Conservation (phyloP, 306 rosid species). For the Vigna mungo region DNA sequence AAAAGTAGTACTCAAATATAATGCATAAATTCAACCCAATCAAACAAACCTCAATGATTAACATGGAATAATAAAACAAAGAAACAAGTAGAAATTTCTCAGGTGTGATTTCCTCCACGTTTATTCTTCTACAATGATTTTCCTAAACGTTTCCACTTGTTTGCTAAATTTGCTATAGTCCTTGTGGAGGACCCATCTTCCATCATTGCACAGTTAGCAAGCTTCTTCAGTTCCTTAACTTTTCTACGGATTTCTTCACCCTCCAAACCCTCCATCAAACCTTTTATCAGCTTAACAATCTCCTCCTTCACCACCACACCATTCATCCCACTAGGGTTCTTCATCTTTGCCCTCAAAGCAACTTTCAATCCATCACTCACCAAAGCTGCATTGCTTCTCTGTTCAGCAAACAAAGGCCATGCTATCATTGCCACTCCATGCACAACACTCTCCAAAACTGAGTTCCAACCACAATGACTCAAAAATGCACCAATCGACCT, state of each 20-base stretch:
- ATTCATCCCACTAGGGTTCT: not conserved
- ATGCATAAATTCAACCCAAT: too few species aligned
- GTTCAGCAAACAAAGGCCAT: conserved; percentile 60
- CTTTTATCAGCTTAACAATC: conserved; percentile 33
- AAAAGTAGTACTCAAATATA: too few species aligned
- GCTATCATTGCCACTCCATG: conserved; percentile 52
- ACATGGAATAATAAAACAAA: too few species aligned
- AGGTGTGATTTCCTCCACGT: too few species aligned
- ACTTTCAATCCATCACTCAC: conserved; percentile 43
- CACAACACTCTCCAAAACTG: conserved; percentile 44
- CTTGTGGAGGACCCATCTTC: conserved; percentile 53
- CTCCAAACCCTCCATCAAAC: conserved; percentile 48
- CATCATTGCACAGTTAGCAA: conserved; percentile 43
- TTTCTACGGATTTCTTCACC: conserved; percentile 39
- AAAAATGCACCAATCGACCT: conserved; percentile 40
- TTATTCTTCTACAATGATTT: not conserved
- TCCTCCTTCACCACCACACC: conserved; percentile 42
- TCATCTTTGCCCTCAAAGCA: conserved; percentile 42
- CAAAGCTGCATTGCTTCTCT: conserved; percentile 44
- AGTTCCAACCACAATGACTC: conserved; percentile 61
- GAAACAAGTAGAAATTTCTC: too few species aligned
- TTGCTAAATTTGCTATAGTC: conserved; percentile 46
- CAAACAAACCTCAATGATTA: too few species aligned
- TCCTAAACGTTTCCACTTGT: conserved; percentile 43
- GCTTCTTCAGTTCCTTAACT: conserved; percentile 39